Percentiles rank a stretch among this genome's conserved stretches.
phyloP scores from a whole-genome alignment of 305 asterid genomes.

The Fraxinus latifolia region DNA sequence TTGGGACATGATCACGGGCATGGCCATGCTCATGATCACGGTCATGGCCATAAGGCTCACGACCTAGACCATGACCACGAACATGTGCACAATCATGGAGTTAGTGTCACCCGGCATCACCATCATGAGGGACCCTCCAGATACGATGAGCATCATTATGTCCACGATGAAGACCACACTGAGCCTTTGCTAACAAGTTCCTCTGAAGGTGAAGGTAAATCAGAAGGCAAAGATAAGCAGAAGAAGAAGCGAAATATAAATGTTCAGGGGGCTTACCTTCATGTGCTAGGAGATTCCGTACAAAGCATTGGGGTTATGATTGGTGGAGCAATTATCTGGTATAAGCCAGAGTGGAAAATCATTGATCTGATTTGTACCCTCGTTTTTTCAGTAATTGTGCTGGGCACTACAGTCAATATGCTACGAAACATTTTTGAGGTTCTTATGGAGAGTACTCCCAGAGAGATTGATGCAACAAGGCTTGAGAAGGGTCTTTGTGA shows the following conservation, averaged over 20 bases:
- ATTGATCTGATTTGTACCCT: constrained; percentile 75
- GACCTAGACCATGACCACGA: constrained; percentile 47
- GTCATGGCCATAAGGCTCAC: constrained; percentile 45
- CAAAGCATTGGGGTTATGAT: constrained; percentile 88
- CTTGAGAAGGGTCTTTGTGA: constrained; percentile 76
- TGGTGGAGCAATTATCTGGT: constrained; percentile 83
- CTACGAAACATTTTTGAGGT: constrained; percentile 68
- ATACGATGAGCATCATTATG: constrained; percentile 34
- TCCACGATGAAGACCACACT: constrained; percentile 30
- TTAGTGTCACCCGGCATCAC: constrained; percentile 47
- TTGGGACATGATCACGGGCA: constrained; percentile 65
- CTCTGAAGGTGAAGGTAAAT: constrained; percentile 23
- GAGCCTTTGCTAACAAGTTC: constrained; percentile 44
- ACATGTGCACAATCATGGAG: constrained; percentile 47
- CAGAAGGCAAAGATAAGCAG: constrained; percentile 22
- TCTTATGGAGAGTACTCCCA: constrained; percentile 83
- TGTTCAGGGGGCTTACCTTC: constrained; percentile 85
- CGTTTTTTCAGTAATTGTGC: constrained; percentile 52
- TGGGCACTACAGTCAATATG: constrained; percentile 72
- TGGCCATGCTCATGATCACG: too few species aligned
- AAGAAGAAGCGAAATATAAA: constrained; percentile 58
- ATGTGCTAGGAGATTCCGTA: constrained; percentile 75
- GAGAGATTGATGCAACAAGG: constrained; percentile 73
- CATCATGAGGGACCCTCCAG: constrained; percentile 31
- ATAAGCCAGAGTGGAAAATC: constrained; percentile 77